Evolutionary conservation across 116 monocot species (phyloP), one percentile per base, ranked within the genome.

Genomic region (Posidonia oceanica): DNA sequence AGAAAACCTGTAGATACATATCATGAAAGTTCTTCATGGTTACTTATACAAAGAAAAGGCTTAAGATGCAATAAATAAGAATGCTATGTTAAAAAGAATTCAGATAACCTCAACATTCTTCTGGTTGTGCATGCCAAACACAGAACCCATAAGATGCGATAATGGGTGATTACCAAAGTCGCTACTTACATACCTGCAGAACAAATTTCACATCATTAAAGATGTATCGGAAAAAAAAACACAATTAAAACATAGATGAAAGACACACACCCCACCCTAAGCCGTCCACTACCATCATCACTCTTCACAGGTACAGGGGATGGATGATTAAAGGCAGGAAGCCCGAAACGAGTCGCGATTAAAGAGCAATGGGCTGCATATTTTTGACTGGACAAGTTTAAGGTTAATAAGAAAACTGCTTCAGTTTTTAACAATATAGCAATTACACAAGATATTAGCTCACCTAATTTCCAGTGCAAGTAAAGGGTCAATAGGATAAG

Each of bases 121-220:
- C 37, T 77, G 54, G 57, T 98, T 81, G 73, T 98, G 97, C 85
- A 98, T 85, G 29, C 97, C 97, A 84, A 98, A 98, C 8, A 93
- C 90, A 36, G 97, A 98, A 17, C 97, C 97, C 97, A 98, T 98
- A 37, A 93, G 82, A 80, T 98, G 97, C 0, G 93, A 98, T 8
- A 98, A 73, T 54, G 97, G 97, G 41, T 98, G 97, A 75, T 98
- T 98, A 39, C 93, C 97, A 77, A 98, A 98, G 71, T 98, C 97
- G 69, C 97, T 98, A 66, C 97, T 98, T n/a, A 93, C 87, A 81
- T 98, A 98, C 20, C 97, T 90, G 87, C 74, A 78, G 70, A 76
- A 74, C 21, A 12, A 39, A 72, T 54, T 10, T 65, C 41, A 38
- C 39, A 11, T 39, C 41, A n/a, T n/a, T 40, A 40, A 38, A 54